Conservation (phyloP, 257 asterid genomes). For the Knoxia roxburghii region DNA sequence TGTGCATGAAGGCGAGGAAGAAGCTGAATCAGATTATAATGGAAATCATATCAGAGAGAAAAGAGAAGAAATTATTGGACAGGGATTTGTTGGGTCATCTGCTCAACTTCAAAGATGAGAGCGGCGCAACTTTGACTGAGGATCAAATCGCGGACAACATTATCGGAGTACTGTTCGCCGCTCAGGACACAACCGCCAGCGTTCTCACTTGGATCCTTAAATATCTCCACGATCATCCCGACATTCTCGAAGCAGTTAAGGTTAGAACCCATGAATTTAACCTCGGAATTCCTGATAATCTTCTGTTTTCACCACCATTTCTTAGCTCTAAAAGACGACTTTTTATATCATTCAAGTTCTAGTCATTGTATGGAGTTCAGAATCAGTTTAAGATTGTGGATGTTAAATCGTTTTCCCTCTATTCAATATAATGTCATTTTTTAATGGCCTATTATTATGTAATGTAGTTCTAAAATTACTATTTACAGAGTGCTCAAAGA, state of each 20-base stretch:
- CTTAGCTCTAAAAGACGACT: too few relatives aligned
- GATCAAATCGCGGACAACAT: conserved; percentile 78
- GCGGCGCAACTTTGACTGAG: conserved; percentile 34
- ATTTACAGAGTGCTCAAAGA: too few relatives aligned
- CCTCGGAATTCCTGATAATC: too few relatives aligned
- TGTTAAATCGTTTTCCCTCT: too few relatives aligned
- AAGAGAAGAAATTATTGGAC: conserved; percentile 36
- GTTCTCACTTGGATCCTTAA: conserved; percentile 86
- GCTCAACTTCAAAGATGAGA: conserved; percentile 43
- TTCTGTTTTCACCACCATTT: too few relatives aligned
- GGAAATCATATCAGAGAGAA: conserved; percentile 50
- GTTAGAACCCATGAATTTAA: conserved; percentile 33
- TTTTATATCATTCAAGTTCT: too few relatives aligned
- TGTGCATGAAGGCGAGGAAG: conserved; percentile 48
- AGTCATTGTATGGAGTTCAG: too few relatives aligned
- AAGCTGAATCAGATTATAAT: conserved; percentile 48
- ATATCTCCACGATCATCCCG: conserved; percentile 56
- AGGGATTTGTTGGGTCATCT: conserved; percentile 49
- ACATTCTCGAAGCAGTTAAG: conserved; percentile 57
- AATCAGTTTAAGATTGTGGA: too few relatives aligned
- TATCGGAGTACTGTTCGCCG: conserved; percentile 87
- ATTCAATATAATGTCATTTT: too few relatives aligned
- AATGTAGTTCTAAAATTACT: too few relatives aligned
- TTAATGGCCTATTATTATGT: too few relatives aligned
- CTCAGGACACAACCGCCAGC: conserved; percentile 91